Base-by-base conservation (phyloP, 2,329 filamentous ascomycete species). In the Passalora sequoiae region DNA sequence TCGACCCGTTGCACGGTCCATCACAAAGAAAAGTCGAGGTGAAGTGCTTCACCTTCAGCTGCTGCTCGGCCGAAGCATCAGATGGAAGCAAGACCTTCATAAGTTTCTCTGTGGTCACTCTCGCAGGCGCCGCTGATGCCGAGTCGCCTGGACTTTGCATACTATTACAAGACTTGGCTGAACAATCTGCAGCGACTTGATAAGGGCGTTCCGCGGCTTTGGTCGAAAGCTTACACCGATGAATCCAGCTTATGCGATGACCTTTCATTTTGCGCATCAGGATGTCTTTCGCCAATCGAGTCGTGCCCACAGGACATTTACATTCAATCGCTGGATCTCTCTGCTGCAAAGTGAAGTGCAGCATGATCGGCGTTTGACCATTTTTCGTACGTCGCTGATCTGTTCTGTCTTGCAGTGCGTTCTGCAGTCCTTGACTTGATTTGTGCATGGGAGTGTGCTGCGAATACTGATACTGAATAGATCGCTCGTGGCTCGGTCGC, bases 1-100 rank as follows among this genome's bases (percentile, higher is more conserved):
- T 47, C 8, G 46, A 47, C 13, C 48, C 50, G 9, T 29, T 28
- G 44, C 53, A 53, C n/a, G 50, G 48, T 8, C 48, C 48, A 38
- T 55, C 53, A 40, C 53, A 55, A 8, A 20, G 38, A 28, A 50
- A 55, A 12, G 20, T 47, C 9, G 53, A 50, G 21, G 49, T 51
- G 42, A 51, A 39, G 38, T 52, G 44, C 13, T 43, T 40, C 12
- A 48, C 27, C 36, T 42, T 47, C 30, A 39, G 20, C 27, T 38
- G 33, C 35, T 46, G 40, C 19, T 38, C 25, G 15, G 39, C 20
- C 7, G 40, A 30, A 4, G 30, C 24, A 17, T 42, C 36, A 13
- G 37, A 35, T 8, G 44, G 44, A 7, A 50, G 29, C 9, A 47
- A 29, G 13, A 10, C 22, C 10, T 43, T 37, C 2, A 41, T 17